Evolutionary conservation across 371 early-diverging fungal species (phyloP).

Genomic region (Gilbertella persicaria): DNA sequence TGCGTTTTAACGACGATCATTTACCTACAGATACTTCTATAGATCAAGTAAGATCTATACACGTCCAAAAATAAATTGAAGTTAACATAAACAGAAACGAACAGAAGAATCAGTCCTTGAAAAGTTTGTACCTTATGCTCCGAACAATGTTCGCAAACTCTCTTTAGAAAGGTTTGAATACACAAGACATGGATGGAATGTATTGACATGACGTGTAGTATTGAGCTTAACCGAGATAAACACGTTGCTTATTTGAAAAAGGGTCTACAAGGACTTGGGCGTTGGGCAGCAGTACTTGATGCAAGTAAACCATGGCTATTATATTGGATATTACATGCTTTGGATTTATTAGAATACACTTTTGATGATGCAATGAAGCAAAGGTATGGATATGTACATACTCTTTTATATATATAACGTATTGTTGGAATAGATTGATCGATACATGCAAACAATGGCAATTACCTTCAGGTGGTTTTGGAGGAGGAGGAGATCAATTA

Average conservation of each 20-base stretch:
- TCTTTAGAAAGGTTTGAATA: conserved; percentile 24
- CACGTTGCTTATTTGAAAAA: conserved; percentile 63
- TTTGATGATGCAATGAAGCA: conserved; percentile 41
- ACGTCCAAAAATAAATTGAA: not conserved
- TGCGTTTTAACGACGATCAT: conserved; percentile 48
- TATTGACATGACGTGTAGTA: conserved; percentile 26
- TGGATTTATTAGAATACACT: conserved; percentile 70
- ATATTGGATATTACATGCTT: conserved; percentile 88
- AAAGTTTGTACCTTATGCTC: conserved; percentile 37
- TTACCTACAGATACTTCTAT: conserved; percentile 56
- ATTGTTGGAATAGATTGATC: conserved; percentile 45
- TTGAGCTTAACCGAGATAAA: conserved; percentile 44
- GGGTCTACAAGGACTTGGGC: conserved; percentile 54
- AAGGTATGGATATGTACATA: conserved; percentile 34
- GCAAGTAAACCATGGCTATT: conserved; percentile 91
- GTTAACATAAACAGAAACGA: conserved; percentile 22
- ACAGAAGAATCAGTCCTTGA: conserved; percentile 39
- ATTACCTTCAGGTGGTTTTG: conserved; percentile 80
- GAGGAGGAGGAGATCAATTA: conserved; percentile 81
- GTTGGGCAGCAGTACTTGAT: conserved; percentile 75
- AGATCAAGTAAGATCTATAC: conserved; percentile 41
- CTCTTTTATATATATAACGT: not conserved
- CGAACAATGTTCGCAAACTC: conserved; percentile 24
- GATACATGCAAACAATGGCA: conserved; percentile 72
- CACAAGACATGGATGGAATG: no score